These are phyloP conservation scores for Aspergillus coremiiformis DNA, from an alignment of 495 filamentous ascomycete species.

Conservation along the genomic window DNA sequence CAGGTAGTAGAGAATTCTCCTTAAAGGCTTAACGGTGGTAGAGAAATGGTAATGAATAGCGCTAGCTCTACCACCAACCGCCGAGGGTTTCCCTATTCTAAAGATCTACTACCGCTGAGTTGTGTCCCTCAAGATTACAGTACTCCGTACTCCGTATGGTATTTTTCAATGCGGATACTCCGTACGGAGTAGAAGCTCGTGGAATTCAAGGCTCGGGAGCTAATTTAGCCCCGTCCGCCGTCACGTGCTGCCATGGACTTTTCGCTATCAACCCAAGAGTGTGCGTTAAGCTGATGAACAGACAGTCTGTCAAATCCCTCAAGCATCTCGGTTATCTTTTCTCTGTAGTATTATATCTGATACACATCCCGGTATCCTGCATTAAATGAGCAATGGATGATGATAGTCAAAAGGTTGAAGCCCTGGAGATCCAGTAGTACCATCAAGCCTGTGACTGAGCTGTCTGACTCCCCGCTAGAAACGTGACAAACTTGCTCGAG, in stretches of 20 bases:
- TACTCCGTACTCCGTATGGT: too few species aligned
- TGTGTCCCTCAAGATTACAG: too few species aligned
- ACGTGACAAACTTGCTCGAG: conserved; percentile 32
- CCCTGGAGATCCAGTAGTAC: neutral
- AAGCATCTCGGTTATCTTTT: neutral
- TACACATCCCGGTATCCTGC: neutral
- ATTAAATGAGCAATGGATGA: neutral
- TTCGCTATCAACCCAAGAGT: neutral
- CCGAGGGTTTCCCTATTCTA: too few species aligned
- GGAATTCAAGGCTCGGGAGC: too few species aligned
- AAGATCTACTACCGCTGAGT: too few species aligned
- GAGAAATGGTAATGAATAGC: too few species aligned
- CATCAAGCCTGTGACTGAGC: neutral
- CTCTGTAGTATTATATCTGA: neutral
- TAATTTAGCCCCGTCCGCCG: neutral
- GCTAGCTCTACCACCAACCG: too few species aligned
- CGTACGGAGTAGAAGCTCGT: too few species aligned
- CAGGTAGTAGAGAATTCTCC: too few species aligned
- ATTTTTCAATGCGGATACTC: too few species aligned
- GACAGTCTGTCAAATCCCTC: neutral
- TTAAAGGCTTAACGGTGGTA: too few species aligned
- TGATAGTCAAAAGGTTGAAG: neutral
- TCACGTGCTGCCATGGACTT: neutral
- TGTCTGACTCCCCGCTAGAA: conserved; percentile 20
- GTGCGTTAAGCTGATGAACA: too few species aligned